phyloP scores from a whole-genome alignment of 2,329 filamentous ascomycete genomes.

The Orbilia ellipsospora region DNA sequence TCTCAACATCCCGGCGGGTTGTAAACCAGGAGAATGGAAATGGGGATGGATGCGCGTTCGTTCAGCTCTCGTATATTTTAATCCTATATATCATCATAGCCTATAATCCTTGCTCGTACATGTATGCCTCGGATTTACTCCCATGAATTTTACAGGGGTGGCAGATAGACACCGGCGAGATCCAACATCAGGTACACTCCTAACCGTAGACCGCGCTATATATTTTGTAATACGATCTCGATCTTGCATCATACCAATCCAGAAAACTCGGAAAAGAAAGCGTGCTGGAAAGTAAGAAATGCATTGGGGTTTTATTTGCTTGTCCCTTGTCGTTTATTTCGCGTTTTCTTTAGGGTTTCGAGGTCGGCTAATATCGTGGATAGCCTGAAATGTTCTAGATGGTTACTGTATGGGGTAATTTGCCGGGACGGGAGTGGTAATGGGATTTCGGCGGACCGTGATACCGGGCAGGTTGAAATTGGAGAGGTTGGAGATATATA shows the following conservation, averaged over 20 bases:
- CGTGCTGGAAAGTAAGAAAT: constrained; percentile 30
- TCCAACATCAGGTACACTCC: too few relatives aligned
- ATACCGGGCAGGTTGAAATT: constrained; percentile 42
- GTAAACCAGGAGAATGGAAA: constrained; percentile 2
- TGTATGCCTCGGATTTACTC: constrained; percentile 12
- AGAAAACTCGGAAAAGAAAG: neutral
- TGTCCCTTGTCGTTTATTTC: too few relatives aligned
- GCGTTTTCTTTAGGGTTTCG: constrained; percentile 13
- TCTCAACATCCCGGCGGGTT: neutral
- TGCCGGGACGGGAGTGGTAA: constrained; percentile 24
- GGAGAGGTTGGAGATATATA: constrained; percentile 32
- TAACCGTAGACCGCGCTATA: too few relatives aligned
- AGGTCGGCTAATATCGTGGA: constrained; percentile 51
- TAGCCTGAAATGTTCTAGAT: constrained; percentile 54
- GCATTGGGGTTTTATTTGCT: constrained; percentile 10
- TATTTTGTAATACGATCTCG: too few relatives aligned
- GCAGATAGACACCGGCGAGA: neutral
- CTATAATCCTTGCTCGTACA: constrained; percentile 27
- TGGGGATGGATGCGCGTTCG: neutral
- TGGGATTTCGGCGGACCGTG: constrained; percentile 36
- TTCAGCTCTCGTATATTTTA: constrained; percentile 26
- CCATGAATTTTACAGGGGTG: neutral
- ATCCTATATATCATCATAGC: constrained; percentile 24
- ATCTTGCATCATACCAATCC: too few relatives aligned
- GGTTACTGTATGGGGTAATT: constrained; percentile 56